Evolutionary conservation across 2,329 filamentous ascomycete genomes (phyloP), one percentile per base, ranked within the genome.

Genomic region (Trichoderma semiorbis): DNA sequence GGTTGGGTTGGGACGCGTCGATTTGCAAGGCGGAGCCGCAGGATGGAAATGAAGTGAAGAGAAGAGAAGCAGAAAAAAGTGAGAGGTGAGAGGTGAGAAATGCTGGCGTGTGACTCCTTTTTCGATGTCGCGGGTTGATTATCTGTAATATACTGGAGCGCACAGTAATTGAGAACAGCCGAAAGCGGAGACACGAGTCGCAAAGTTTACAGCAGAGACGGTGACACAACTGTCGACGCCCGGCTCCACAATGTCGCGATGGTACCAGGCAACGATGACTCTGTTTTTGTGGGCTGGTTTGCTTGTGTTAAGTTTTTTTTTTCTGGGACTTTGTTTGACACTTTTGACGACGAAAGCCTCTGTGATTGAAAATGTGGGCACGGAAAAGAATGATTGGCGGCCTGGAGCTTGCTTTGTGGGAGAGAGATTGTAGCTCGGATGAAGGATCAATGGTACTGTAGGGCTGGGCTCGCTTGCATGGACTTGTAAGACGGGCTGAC

Each of bases 171-270:
- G 36, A 50, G n/a, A 55, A 30, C 61, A 71, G 74, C 75, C 75
- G 75, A 76, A 75, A 76, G 74, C 75, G 75, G 75, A 76, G 74
- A 74, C 53, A 14, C 30, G 69, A 55, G 26, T 53, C 26, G n/a
- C 67, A 64, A 65, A 63, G 47, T 68, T 68, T 47, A 34, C 50
- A 57, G 39, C 21, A 60, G 28, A 63, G 53, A 57, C 16, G 50
- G 62, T 71, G 53, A 58, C 61, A 72, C 60, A 47, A 57, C 53
- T 72, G 47, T 63, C 70, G 55, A 72, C 64, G 70, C 64, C 55
- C 28, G 63, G 69, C 63, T 72, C 70, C 70, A 72, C 70, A 72
- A 67, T 72, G 70, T 72, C 70, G 70, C 64, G 65, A 68, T 66
- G 18, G 57, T 62, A 36, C 57, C 57, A 62, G 67, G 67, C 55